phyloP scores from a whole-genome alignment of 208 protist genomes.

The Leishmania braziliensis region DNA sequence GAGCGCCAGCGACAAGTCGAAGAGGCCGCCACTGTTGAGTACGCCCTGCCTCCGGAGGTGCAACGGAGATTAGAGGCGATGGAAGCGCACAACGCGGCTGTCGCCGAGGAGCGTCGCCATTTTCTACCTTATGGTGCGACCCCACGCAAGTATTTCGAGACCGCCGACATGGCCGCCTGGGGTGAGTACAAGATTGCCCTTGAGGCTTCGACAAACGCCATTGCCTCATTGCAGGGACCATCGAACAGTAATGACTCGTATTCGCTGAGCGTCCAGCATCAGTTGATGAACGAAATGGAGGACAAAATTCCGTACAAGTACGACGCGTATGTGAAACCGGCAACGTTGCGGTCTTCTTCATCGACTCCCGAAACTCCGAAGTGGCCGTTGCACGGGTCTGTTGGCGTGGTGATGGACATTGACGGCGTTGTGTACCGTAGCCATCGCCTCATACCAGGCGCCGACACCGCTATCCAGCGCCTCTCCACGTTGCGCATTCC shows the following conservation, averaged over 20 bases:
- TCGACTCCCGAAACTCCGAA: background rate
- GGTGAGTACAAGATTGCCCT: conserved; percentile 67
- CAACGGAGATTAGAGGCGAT: conserved; percentile 47
- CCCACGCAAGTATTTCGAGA: conserved; percentile 62
- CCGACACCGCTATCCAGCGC: conserved; percentile 66
- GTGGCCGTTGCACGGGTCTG: conserved; percentile 83
- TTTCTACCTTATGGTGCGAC: conserved; percentile 84
- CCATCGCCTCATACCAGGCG: conserved; percentile 66
- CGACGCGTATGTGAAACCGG: conserved; percentile 37
- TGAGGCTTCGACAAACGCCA: background rate
- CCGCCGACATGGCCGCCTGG: conserved; percentile 74
- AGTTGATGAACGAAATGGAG: conserved; percentile 59
- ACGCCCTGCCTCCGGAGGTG: conserved; percentile 47
- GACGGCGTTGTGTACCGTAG: conserved; percentile 82
- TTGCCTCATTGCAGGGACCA: background rate
- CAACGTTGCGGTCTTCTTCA: background rate
- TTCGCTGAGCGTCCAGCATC: conserved; percentile 41
- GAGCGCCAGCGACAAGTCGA: conserved; percentile 37
- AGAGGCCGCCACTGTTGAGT: conserved; percentile 30
- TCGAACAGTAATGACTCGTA: conserved; percentile 23
- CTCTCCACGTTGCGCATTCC: conserved; percentile 72
- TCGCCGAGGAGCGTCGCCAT: conserved; percentile 45
- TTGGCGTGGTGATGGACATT: conserved; percentile 84
- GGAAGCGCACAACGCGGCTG: conserved; percentile 47
- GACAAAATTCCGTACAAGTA: conserved; percentile 84